These are phyloP conservation scores for Xerocomus amazonicus DNA, from an alignment of 1,284 basidiomycete species.

Conservation along the genomic window DNA sequence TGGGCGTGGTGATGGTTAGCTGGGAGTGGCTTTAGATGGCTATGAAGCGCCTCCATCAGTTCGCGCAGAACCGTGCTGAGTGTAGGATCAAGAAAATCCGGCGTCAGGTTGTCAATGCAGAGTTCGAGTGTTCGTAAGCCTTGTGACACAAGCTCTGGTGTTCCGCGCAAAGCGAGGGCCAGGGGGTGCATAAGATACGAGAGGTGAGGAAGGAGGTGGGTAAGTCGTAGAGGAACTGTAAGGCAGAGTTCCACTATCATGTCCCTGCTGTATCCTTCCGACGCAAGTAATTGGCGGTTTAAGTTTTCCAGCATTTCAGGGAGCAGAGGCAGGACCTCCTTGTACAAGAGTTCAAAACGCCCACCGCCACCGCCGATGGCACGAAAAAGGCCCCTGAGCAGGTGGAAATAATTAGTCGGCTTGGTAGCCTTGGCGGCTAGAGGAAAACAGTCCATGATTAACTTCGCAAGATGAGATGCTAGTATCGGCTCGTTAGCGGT, in stretches of 20 bases:
- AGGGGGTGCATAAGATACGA: constrained; percentile 97
- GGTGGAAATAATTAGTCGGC: constrained; percentile 90
- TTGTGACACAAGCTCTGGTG: constrained; percentile 90
- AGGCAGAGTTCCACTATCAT: constrained; percentile 97
- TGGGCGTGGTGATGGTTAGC: constrained; percentile 91
- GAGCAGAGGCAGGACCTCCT: constrained; percentile 92
- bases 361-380: constrained; percentile 96
- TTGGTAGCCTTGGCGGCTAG: constrained; percentile 89
- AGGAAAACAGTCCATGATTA: constrained; percentile 97
- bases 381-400: constrained; percentile 93
- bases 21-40: constrained; percentile 87
- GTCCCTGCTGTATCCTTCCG: constrained; percentile 75
- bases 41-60: constrained; percentile 92
- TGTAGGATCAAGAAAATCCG: constrained; percentile 97
- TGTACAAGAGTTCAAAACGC: constrained; percentile 92
- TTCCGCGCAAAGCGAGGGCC: constrained; percentile 86
- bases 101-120: constrained; percentile 99
- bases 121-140: constrained; percentile 95
- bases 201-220: constrained; percentile 94
- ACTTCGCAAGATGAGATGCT: constrained; percentile 87
- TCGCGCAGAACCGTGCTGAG: constrained; percentile 91
- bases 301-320: constrained; percentile 97
- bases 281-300: constrained; percentile 84
- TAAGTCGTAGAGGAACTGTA: constrained; percentile 94
- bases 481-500: constrained; percentile 86